Base-by-base conservation (phyloP, 78 protist species). In the Polysphondylium violaceum region DNA sequence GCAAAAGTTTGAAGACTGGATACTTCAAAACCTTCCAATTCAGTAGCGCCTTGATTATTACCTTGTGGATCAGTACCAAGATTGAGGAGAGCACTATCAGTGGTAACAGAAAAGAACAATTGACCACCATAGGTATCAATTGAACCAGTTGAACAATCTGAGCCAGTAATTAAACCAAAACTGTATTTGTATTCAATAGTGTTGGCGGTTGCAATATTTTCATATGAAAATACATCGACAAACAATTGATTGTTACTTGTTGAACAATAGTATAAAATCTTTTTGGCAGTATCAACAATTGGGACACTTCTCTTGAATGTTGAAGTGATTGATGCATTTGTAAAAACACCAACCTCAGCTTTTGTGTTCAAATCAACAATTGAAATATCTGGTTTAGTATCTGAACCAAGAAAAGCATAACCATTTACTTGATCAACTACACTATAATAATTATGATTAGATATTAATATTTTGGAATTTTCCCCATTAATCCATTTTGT, bases 391-490 rank as follows among this genome's bases (percentile, higher is more conserved):
- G 68, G 64, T 51, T 27, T 25, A 29, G 11, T 12, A 36, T 50
- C 74, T n/a, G n/a, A n/a, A 65, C 88, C 88, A 64, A 78, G 25
- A 50, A 78, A 78, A 7, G 56, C 29, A 2, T 44, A 21, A 19
- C 88, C 88, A 35, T 7, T 35, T 3, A 2, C 23, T 36, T n/a
- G 4, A 36, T 78, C 88, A 5, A 27, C 0, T 50, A 11, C 61
- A 61, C 88, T 78, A 51, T 4, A 17, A n/a, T n/a, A n/a, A n/a
- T n/a, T n/a, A n/a, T n/a, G n/a, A n/a, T n/a, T n/a, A n/a, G n/a
- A n/a, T n/a, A n/a, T n/a, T n/a, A n/a, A n/a, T n/a, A n/a, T n/a
- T n/a, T n/a, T n/a, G n/a, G n/a, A n/a, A n/a, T n/a, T n/a, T n/a
- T n/a, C n/a, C n/a, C n/a, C n/a, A n/a, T n/a, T n/a, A n/a, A n/a